Evolutionary conservation across 805 yeast genomes (phyloP).

Genomic region (Kodamaea fukazawae): DNA sequence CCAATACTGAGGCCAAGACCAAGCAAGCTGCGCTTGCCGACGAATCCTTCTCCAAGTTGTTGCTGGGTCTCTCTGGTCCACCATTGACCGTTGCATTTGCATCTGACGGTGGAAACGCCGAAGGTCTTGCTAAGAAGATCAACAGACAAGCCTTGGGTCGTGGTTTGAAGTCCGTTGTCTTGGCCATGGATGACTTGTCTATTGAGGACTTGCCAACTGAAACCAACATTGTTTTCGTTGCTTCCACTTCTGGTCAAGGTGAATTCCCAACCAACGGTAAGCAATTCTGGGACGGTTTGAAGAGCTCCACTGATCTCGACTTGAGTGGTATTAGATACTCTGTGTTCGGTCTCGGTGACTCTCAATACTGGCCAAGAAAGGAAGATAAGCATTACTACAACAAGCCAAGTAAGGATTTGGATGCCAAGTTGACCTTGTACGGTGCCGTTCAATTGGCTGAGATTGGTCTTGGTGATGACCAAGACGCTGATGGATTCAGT

Average conservation of each 20-base stretch:
- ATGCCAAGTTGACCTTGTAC: conserved; percentile 58
- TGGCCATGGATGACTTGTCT: conserved; percentile 70
- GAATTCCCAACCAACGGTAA: conserved; percentile 84
- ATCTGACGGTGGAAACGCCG: conserved; percentile 90
- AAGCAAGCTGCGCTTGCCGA: conserved; percentile 68
- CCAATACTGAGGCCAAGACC: conserved; percentile 54
- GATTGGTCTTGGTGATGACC: conserved; percentile 92
- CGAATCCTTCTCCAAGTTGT: conserved; percentile 68
- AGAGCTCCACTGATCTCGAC: conserved; percentile 61
- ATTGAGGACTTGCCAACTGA: conserved; percentile 72
- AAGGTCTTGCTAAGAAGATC: conserved; percentile 73
- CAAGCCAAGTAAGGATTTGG: conserved; percentile 80
- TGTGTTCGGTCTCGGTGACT: conserved; percentile 78
- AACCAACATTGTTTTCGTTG: conserved; percentile 63
- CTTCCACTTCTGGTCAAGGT: conserved; percentile 84
- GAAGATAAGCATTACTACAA: conserved; percentile 93
- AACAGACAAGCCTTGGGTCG: conserved; percentile 76
- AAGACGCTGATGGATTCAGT: conserved; percentile 91
- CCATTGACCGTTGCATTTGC: conserved; percentile 85
- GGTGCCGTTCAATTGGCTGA: conserved; percentile 75
- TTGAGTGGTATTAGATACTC: conserved; percentile 55
- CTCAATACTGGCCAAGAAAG: conserved; percentile 94
- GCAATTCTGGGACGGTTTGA: conserved; percentile 69
- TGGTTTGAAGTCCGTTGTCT: conserved; percentile 64
- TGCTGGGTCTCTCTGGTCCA: conserved; percentile 89